Base-by-base conservation (phyloP, 2,329 filamentous ascomycete genomes). In the Parafenestella ontariensis region DNA sequence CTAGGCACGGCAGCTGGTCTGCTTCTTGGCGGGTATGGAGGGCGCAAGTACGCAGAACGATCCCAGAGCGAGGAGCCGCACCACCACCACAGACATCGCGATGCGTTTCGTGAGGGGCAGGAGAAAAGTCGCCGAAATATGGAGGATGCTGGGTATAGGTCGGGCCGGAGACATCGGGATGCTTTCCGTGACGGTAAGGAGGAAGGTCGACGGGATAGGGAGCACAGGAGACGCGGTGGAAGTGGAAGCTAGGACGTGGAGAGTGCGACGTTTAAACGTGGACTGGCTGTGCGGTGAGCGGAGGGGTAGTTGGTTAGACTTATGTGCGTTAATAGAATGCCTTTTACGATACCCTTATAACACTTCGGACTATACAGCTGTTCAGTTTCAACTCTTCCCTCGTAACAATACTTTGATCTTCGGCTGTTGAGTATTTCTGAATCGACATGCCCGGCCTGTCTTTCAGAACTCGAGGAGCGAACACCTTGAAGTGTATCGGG, bases 281-380 rank as follows among this genome's bases (percentile, higher is more conserved):
- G 70, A 15, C 50, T 47, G 85, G 86, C 80, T 82, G 81, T 82
- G 83, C 85, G 86, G 83, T 85, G 46, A 50, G 9, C 8, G 36
- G 17, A 39, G 23, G 2, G 18, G 4, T 39, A 18, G 7, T 10
- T 31, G 15, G 28, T 3, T 31, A 13, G 28, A 15, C 5, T 26
- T 26, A 9, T 26, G n/a, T 18, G n/a, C 8, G 20, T 15, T 24
- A 15, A 23, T 21, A n/a, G 20, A n/a, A 3, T 21, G 7, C 10
- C 18, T 15, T 15, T 24, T 10, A 15, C 21, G 21, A n/a, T 40
- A 23, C 37, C 21, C 37, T 34, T 11, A n/a, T 34, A 34, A 10
- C 17, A 13, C n/a, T n/a, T n/a, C n/a, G n/a, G n/a, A n/a, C n/a
- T n/a, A n/a, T n/a, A n/a, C n/a, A n/a, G n/a, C n/a, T n/a, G n/a